Base-by-base conservation (phyloP, 208 protist genomes). In the Acanthamoeba castellanii region DNA sequence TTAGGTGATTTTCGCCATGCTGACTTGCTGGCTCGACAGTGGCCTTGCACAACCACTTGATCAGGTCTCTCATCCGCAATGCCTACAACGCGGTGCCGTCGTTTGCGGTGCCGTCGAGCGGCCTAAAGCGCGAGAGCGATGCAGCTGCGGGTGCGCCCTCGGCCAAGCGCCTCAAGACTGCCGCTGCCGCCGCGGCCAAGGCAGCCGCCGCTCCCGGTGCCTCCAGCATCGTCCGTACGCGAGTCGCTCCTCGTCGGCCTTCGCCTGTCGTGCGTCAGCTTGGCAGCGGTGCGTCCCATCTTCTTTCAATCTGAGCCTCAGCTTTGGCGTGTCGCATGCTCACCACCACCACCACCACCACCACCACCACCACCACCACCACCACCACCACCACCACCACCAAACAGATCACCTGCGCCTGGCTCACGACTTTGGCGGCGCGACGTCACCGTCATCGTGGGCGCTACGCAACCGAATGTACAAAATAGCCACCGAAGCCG, bases 51-150 rank as follows among this genome's bases (percentile, higher is more conserved):
- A 92, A 92, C 61, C n/a, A 92, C 34, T 74, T 92, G 22, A 92
- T 92, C 34, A 92, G 25, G 87, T 2, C 59, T 0, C 55, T 92
- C 2, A 25, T 92, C 4, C 87, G 87, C 87, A 92, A 92, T n/a
- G 87, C 87, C 11, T 92, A 92, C 87, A 92, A 50, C 34, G 87
- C 87, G 4, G 87, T 76, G 52, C 87, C 87, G n/a, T 92, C 87
- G n/a, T 92, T 76, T 32, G 22, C 61, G 50, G 25, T 74, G 61
- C 59, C 55, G 47, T 27, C 87, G 34, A 9, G 8, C 30, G 52
- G 32, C 11, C 11, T 64, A 59, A 76, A 68, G 61, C 64, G 64
- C 32, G 87, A 76, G 34, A 13, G 22, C 32, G 47, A 89, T 8
- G 87, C 13, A 1, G 64, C 37, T 47, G n/a, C 11, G 13, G 20